Evolutionary conservation across 805 yeast species (phyloP), one percentile per base, ranked within the genome.

Genomic region (Cyberlindnera bimundalis): DNA sequence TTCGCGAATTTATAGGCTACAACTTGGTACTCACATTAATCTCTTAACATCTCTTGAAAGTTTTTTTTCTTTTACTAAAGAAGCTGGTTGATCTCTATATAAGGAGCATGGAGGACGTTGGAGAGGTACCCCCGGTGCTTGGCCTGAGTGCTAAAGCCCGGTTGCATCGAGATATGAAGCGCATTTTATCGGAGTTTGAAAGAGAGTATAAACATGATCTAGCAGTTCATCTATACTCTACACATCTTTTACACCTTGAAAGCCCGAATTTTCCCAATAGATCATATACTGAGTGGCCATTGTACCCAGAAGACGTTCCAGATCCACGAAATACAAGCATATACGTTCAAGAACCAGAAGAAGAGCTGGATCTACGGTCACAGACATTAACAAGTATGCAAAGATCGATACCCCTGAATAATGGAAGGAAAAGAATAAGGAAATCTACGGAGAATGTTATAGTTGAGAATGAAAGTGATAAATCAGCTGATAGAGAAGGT

Each of bases 241-340:
- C 79, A 0, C 66, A 67, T 43, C 62, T 84, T 21, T 58, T 70
- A 39, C 73, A 62, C 41, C 60, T 52, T 33, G 61, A 61, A 37
- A 61, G 61, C 41, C 59, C 65, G 59, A 38, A 27, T 40, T 45
- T 66, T 66, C 62, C 73, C 73, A 33, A 36, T 46, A 38, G 33
- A 49, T 33, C 40, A 55, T 81, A 85, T 81, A 55, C 76, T 0
- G 54, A 69, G 4, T 84, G 91, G 91, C 91, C 91, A 1, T 55
- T 70, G 28, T 52, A 62, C 0, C 9, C 33, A 2, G 50, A 53
- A 2, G 43, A 48, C 5, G 68, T 69, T 0, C 76, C 76, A 0
- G 65, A 61, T 16, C 76, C 75, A 0, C 43, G 43, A 16, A 24
- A 20, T 10, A n/a, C 25, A 15, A 11, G 14, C 12, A 21, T 16